Conservation (phyloP, 192 early-diverging fungal genomes). For the Dissophora globulifera region DNA sequence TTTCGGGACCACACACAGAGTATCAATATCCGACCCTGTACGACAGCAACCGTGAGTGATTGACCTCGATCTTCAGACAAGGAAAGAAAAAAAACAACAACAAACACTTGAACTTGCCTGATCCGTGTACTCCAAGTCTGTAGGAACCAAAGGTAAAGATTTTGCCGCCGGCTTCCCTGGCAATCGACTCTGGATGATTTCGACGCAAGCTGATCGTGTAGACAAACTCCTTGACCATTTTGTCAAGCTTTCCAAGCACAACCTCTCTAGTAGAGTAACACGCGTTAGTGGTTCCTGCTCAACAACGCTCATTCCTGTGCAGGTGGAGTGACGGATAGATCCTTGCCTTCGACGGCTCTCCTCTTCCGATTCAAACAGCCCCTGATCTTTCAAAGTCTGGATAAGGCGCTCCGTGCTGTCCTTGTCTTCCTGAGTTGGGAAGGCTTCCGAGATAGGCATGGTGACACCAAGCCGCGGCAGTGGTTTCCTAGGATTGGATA, state of each 20-base stretch:
- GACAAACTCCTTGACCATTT: constrained; percentile 94
- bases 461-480: constrained; percentile 77
- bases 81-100: too few species aligned
- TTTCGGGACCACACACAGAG: constrained; percentile 92
- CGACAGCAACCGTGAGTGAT: too few species aligned
- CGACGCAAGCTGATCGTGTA: constrained; percentile 77
- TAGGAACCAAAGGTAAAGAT: constrained; percentile 99
- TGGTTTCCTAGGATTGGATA: background rate
- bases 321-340: too few species aligned
- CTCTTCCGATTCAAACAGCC: constrained; percentile 88
- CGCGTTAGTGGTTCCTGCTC: too few species aligned
- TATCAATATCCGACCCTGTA: constrained; percentile 99
- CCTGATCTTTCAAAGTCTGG: constrained; percentile 74
- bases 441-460: constrained; percentile 72
- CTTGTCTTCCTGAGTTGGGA: constrained; percentile 74
- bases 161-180: constrained; percentile 91
- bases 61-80: too few species aligned
- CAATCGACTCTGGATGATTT: constrained; percentile 83
- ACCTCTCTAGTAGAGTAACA: too few species aligned
- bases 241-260: constrained; percentile 89
- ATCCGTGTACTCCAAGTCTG: constrained; percentile 92
- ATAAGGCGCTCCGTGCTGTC: constrained; percentile 77
- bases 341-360: constrained; percentile 83
- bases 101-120: constrained; percentile 70
- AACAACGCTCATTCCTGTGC: too few species aligned